These are phyloP conservation scores for Eudorina sp. DNA, from an alignment of 139 green algal species.

Conservation along the genomic window DNA sequence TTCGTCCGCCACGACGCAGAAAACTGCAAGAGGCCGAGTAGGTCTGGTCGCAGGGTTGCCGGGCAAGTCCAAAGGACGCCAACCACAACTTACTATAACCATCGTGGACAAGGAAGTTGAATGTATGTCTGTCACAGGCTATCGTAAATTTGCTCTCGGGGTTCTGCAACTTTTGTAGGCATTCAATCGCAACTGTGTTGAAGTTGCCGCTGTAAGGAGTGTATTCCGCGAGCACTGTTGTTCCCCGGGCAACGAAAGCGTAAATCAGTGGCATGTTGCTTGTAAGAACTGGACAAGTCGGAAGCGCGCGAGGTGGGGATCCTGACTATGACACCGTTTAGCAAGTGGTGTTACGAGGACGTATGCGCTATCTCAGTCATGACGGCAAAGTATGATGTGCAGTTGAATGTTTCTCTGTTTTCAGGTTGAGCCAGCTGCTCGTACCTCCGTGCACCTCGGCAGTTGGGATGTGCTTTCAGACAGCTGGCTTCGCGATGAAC, in stretches of 20 bases:
- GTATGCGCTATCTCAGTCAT: too few species aligned
- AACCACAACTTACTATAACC: conserved; percentile 71
- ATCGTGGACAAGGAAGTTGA: conserved; percentile 89
- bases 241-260: conserved; percentile 81
- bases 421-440: too few species aligned
- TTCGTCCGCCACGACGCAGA: conserved; percentile 95
- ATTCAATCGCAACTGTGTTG: conserved; percentile 90
- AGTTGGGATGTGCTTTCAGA: too few species aligned
- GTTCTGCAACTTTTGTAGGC: conserved; percentile 80
- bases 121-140: conserved; percentile 84
- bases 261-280: conserved; percentile 88
- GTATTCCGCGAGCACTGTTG: conserved; percentile 92
- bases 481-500: too few species aligned
- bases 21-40: conserved; percentile 65
- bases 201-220: conserved; percentile 95
- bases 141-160: conserved; percentile 82
- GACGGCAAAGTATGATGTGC: too few species aligned
- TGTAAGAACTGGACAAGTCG: too few species aligned
- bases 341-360: too few species aligned
- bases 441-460: too few species aligned
- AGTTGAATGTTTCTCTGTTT: too few species aligned
- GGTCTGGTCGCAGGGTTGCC: not conserved
- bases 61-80: not conserved
- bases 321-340: too few species aligned
- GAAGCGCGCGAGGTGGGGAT: too few species aligned